phyloP scores from a whole-genome alignment of 1,139 yeast species.

The Lodderomyces metapsilosis region DNA sequence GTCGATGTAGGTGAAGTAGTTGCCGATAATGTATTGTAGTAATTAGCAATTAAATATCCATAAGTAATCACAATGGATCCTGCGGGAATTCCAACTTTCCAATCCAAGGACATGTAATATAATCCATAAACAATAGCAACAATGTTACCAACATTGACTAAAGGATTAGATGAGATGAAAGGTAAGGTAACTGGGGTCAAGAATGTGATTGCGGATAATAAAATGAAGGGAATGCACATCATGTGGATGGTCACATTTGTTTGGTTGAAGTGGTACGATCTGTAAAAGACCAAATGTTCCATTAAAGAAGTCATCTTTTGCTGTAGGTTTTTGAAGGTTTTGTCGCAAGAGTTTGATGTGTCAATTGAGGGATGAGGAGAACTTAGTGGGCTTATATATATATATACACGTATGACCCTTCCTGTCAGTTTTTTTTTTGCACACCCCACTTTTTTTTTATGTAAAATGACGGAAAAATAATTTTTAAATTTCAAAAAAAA shows the following conservation, averaged over 20 bases:
- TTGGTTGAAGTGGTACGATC: constrained; percentile 73
- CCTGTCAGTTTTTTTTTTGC: no score
- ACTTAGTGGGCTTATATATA: no score
- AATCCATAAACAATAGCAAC: constrained; percentile 35
- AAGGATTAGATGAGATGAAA: constrained; percentile 22
- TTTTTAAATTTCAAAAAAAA: no score
- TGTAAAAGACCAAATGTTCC: constrained; percentile 75
- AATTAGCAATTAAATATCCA: constrained; percentile 35
- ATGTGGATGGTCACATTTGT: constrained; percentile 76
- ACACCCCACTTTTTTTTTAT: no score
- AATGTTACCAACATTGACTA: constrained; percentile 38
- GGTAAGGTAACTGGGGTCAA: constrained; percentile 22
- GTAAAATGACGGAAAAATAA: no score
- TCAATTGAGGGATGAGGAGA: no score
- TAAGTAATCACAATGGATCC: constrained; percentile 39
- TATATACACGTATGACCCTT: no score
- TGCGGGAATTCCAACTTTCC: constrained; percentile 39
- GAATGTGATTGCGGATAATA: constrained; percentile 52
- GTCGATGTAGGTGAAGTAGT: constrained; percentile 20
- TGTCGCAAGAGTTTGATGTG: no score
- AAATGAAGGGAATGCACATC: constrained; percentile 75
- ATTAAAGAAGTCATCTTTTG: constrained; percentile 32
- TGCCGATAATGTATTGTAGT: constrained; percentile 18
- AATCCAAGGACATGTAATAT: constrained; percentile 45
- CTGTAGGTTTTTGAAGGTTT: not conserved